Evolutionary conservation across 73 alveolate species (phyloP).

Genomic region (Effrenium voratum): DNA sequence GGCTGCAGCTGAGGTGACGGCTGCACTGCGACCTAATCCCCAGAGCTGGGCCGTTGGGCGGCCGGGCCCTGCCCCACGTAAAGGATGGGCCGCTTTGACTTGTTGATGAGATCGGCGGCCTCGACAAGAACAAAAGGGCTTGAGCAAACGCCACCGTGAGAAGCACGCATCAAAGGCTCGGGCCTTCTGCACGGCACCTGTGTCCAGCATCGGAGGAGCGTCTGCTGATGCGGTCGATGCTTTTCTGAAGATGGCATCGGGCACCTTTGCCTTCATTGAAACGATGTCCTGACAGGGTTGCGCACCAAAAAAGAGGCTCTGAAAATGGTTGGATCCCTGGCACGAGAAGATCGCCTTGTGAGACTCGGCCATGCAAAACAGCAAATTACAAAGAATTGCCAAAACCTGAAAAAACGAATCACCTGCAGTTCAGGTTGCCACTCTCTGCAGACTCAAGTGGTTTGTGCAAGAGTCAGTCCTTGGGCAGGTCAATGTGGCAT

Average conservation of each 20-base stretch:
- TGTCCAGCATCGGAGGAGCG: constrained; percentile 91
- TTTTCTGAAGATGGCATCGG: constrained; percentile 61
- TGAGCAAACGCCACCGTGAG: background rate
- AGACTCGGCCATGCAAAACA: too few species aligned
- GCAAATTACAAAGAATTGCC: background rate
- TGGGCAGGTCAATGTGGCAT: constrained; percentile 90
- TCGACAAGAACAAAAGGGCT: background rate
- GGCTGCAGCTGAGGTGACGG: background rate
- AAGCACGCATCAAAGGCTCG: background rate
- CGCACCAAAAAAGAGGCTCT: background rate
- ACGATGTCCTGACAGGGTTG: constrained; percentile 53
- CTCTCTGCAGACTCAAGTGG: too few species aligned
- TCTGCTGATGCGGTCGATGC: constrained; percentile 61
- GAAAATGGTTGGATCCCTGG: background rate
- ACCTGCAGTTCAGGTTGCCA: too few species aligned
- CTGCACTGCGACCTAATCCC: background rate
- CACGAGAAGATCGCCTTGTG: background rate
- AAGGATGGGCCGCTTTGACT: constrained; percentile 81
- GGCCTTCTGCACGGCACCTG: constrained; percentile 78
- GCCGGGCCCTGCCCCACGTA: constrained; percentile 63
- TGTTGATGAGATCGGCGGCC: constrained; percentile 91
- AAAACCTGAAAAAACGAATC: too few species aligned
- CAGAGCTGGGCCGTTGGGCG: background rate
- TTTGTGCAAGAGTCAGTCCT: too few species aligned
- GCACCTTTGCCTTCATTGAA: constrained; percentile 78